Base-by-base conservation (phyloP, 1,284 basidiomycete species). In the Sporisorium graminicola region DNA sequence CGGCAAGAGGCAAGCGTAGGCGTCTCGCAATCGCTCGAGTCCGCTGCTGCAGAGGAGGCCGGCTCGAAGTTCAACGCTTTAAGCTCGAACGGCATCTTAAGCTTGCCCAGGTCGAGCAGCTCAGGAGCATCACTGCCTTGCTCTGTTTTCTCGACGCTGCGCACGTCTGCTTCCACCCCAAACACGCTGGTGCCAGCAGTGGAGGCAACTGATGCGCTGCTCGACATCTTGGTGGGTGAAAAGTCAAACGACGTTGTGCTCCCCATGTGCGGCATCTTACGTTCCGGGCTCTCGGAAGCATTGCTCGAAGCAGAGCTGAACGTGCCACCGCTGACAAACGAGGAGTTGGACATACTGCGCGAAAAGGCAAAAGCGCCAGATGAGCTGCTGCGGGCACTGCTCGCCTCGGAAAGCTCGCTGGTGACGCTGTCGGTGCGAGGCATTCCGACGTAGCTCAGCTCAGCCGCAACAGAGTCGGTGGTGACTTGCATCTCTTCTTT, bases 1-100 rank as follows among this genome's bases (percentile, higher is more conserved):
- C 72, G 64, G 42, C 65, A 69, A 14, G 77, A 78, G 12, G 65
- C 69, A 2, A 78, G 58, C 37, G 69, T 78, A 6, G 77, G 77
- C 10, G 77, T 78, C 14, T 78, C 74, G 60, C 77, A 78, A 35
- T 76, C 77, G 63, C 74, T 72, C 37, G 69, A 66, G 27, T 78
- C 71, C 6, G 33, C 57, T 33, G 43, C 58, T 7, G 55, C 37
- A 31, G 52, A 16, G 13, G 37, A 31, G 40, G 51, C 46, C 1
- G 57, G 47, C 18, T 42, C 47, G 1, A 47, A 40, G 40, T 56
- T 54, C 16, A 40, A 18, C 26, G 52, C 54, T 46, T 66, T 65
- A 26, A 74, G 57, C 43, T 69, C 57, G 66, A 78, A 78, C 0
- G 69, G 73, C 24, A 50, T 75, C 37, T 62, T 71, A 31, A 77